phyloP scores from a whole-genome alignment of 371 early-diverging fungal species.

The Neoconidiobolus thromboides region DNA sequence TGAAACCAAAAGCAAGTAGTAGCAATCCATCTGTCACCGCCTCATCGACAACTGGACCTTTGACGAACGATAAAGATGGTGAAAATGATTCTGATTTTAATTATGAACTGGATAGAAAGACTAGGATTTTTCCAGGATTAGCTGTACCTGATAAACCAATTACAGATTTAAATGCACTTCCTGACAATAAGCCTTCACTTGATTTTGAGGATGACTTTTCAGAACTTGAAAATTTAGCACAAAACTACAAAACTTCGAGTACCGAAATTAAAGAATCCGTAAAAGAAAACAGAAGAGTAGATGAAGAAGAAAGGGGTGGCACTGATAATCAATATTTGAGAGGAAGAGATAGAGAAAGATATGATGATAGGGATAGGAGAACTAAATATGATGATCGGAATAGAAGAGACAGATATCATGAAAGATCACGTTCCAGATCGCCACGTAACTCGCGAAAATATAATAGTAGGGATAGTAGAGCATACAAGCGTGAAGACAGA shows the following conservation, averaged over 20 bases:
- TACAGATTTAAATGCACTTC: not conserved
- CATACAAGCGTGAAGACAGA: not conserved
- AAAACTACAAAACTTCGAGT: conserved; percentile 2
- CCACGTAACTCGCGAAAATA: not conserved
- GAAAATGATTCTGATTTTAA: not conserved
- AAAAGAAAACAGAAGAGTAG: not conserved
- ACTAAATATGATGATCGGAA: conserved; percentile 2
- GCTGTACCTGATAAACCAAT: conserved; percentile 41
- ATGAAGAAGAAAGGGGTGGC: not conserved
- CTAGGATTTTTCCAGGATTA: conserved; percentile 62
- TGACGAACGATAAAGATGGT: not conserved
- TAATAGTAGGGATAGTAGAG: not conserved
- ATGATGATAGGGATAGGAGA: conserved; percentile 1
- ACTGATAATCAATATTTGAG: conserved; percentile 9
- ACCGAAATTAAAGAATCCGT: conserved; percentile 18
- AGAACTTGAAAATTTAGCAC: conserved; percentile 31
- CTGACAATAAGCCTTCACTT: not conserved
- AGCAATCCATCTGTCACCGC: not conserved
- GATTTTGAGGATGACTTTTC: no score
- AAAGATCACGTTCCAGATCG: not conserved
- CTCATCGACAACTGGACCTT: conserved; percentile 6
- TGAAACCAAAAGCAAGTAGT: conserved; percentile 40
- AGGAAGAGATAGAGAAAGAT: conserved; percentile 4
- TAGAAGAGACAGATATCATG: not conserved
- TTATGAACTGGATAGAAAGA: conserved; percentile 20